Evolutionary conservation across 208 protist species (phyloP), one percentile per base, ranked within the genome.

Genomic region (Trypanosoma melophagium): DNA sequence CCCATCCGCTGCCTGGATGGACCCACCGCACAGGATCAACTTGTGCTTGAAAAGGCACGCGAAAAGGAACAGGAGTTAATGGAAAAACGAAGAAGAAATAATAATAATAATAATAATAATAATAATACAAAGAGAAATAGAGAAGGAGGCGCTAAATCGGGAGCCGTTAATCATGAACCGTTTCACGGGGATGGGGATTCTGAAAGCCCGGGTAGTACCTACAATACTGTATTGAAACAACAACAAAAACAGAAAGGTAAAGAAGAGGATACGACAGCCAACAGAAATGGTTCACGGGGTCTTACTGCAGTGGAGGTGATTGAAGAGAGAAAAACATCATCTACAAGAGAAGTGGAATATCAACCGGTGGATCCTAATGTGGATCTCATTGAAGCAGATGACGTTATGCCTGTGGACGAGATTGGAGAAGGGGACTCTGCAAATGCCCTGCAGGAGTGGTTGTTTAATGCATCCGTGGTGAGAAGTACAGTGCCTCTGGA

Each of bases 1-100:
- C 80, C 80, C 1, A 21, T 83, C 13, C 59, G 73, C 9, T 60
- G 44, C 5, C 59, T 85, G 51, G 76, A 83, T 47, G 74, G 71
- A 16, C 45, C 67, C 8, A 78, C 77, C 4, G 28, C 45, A 50
- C 73, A 80, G 56, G 83, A 83, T 61, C 57, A 84, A 59, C 62
- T 76, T 42, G 72, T 84, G 40, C 47, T 74, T 38, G 49, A 56
- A 47, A 70, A 60, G 2, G 69, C 66, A 22, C 65, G 79, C 45
- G 38, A 59, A 45, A 79, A 80, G 53, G 76, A 74, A 40, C 49
- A 69, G 22, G 66, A 82, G 31, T 56, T 85, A 24, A 51, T 31
- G 19, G 63, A 61, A 17, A 12, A 19, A 41, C 9, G 38, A 54
- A 44, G 21, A 49, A 51, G 21, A 25, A 7, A 47, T 3, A 5